Evolutionary conservation across 345 rosid genomes (phyloP), one percentile per base, ranked within the genome.

Genomic region (Laguncularia racemosa): DNA sequence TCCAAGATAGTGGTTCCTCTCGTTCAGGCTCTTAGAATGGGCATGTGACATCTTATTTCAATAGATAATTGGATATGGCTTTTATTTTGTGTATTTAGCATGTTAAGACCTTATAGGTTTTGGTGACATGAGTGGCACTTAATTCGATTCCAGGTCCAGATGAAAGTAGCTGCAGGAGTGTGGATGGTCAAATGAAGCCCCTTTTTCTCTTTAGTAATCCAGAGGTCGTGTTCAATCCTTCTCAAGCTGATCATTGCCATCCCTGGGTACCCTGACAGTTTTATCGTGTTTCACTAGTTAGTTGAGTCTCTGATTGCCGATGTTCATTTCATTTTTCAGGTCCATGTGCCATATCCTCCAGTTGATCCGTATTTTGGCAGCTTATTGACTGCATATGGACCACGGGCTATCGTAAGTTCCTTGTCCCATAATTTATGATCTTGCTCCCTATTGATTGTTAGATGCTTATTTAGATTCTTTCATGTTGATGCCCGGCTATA

Each of bases 321-420:
- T 20, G 15, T 19, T 10, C 44, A 48, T 62, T 43, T 50, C 23
- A 56, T 44, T 56, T 50, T 48, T 66, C 78, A 79, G 81, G 70
- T 53, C 46, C 72, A 18, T 45, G 38, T 50, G 16, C 62, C 71
- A 21, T 68, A 51, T 60, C 66, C 69, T 20, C 57, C 52, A 16
- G 49, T 67, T 12, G 81, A 79, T 59, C 66, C 58, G 54, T 76
- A 79, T 66, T 49, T 68, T 17, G 47, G 75, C 28, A 77, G 78
- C 15, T 40, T 69, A 12, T 64, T 65, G 60, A 52, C 65, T 58
- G 71, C 85, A 14, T 78, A 76, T 56, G 80, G 75, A 53, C 76
- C 69, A 12, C 80, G 67, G 50, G 58, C 79, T 50, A 21, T 77
- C 38, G 89, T 83, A 61, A 75, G 89, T 66, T 8, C 1, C 20